A percentile compares a stretch with the other conserved stretches of the same genome.
These are phyloP conservation scores for Phyllosticta citribraziliensis DNA, from an alignment of 2,329 filamentous ascomycete species.

Conservation along the genomic window DNA sequence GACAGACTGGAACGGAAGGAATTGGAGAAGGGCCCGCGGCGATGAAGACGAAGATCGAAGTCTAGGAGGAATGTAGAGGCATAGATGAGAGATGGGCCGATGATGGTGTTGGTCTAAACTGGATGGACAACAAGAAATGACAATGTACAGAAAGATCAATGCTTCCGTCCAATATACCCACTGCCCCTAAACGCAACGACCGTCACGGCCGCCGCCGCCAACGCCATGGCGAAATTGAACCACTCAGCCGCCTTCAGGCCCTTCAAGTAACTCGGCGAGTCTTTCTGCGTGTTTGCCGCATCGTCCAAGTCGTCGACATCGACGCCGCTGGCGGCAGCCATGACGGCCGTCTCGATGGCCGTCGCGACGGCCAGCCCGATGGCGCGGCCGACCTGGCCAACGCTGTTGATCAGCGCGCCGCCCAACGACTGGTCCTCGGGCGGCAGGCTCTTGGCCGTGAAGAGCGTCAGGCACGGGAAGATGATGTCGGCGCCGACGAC, in stretches of 20 bases:
- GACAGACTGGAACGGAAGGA: no score
- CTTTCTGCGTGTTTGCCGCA: constrained; percentile 16
- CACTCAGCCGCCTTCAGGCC: constrained; percentile 16
- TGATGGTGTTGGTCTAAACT: no score
- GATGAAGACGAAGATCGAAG: no score
- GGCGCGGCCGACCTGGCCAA: no score
- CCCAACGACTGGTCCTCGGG: constrained; percentile 54
- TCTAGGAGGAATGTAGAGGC: no score
- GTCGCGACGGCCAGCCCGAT: constrained; percentile 56
- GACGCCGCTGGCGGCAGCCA: constrained; percentile 38
- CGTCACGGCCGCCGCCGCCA: background rate
- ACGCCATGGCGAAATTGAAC: background rate
- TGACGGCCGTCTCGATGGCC: constrained; percentile 50
- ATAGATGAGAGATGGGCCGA: no score
- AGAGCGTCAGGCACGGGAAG: constrained; percentile 55
- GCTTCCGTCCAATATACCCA: constrained; percentile 16
- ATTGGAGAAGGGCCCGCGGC: no score
- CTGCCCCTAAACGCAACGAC: constrained; percentile 18
- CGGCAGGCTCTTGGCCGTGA: constrained; percentile 51
- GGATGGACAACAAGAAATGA: no score
- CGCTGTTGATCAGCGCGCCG: constrained; percentile 54
- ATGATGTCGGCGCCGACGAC: constrained; percentile 56
- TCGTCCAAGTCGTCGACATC: constrained; percentile 10
- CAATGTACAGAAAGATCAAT: background rate
- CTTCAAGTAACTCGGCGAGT: constrained; percentile 19